These are phyloP conservation scores for Metschnikowia similis DNA, from an alignment of 805 yeast genomes.

Conservation along the genomic window DNA sequence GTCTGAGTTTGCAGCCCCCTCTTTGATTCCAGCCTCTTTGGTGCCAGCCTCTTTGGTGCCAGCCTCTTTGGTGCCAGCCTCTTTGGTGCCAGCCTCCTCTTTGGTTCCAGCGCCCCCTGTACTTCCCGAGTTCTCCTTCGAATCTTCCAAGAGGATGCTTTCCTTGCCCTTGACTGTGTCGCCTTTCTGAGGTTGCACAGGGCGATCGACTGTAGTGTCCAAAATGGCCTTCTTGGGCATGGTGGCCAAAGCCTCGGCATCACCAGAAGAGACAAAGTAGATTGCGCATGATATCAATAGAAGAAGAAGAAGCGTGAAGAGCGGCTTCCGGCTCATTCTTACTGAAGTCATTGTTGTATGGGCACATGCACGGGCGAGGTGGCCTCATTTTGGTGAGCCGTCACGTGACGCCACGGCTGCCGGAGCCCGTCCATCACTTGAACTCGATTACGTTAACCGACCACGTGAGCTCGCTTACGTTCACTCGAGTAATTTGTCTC, in stretches of 20 bases:
- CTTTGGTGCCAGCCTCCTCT: too few species aligned
- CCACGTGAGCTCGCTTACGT: too few species aligned
- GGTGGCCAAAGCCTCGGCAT: conserved; percentile 7
- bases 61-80: too few species aligned
- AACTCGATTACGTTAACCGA: too few species aligned
- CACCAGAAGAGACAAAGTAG: conserved; percentile 17
- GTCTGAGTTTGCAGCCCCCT: not conserved
- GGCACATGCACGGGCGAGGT: not conserved
- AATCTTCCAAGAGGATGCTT: not conserved
- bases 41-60: too few species aligned
- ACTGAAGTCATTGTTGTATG: not conserved
- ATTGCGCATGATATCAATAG: conserved; percentile 15
- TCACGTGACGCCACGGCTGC: not conserved
- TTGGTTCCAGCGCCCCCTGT: too few species aligned
- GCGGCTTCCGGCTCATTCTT: conserved; percentile 11
- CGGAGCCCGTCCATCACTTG: too few species aligned
- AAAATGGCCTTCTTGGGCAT: not conserved
- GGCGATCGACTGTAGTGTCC: not conserved
- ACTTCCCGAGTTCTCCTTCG: not conserved
- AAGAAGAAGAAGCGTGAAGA: conserved; percentile 12
- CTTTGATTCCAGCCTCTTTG: not conserved
- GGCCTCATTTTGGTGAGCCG: not conserved
- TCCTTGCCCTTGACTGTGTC: not conserved
- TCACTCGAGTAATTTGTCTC: too few species aligned
- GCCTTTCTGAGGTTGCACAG: not conserved